Evolutionary conservation across 2,329 filamentous ascomycete genomes (phyloP).

Genomic region (Magnaporthiopsis incrustans): DNA sequence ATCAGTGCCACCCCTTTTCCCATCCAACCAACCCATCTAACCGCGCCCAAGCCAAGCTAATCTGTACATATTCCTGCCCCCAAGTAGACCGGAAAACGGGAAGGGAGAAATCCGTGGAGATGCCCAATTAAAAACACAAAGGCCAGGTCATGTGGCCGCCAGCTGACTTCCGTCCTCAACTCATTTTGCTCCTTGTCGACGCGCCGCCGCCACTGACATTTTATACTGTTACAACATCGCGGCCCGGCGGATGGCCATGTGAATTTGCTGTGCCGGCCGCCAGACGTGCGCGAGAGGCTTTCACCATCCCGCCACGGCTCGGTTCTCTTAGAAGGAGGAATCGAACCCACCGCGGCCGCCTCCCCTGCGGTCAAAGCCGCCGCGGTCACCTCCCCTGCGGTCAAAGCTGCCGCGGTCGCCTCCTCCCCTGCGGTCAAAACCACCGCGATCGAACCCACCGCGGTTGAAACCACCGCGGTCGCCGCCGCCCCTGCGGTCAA

Average conservation of each 20-base stretch:
- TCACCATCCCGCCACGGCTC: not conserved
- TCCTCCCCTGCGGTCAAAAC: not conserved
- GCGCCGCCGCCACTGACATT: not conserved
- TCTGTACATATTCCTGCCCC: not conserved
- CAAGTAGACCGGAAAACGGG: not conserved
- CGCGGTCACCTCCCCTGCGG: not conserved
- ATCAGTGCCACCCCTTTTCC: not conserved
- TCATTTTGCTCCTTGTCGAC: not conserved
- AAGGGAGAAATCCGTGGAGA: not conserved
- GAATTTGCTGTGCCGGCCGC: not conserved
- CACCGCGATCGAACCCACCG: constrained; percentile 11
- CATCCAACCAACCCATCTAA: not conserved
- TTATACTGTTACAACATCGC: not conserved
- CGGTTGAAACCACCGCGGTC: constrained; percentile 11
- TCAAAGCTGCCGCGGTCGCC: not conserved
- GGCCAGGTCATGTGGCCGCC: too few relatives aligned
- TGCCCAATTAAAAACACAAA: not conserved
- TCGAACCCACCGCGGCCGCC: not conserved
- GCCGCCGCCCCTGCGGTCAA: constrained; percentile 13
- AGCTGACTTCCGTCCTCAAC: not conserved
- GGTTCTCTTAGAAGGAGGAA: not conserved
- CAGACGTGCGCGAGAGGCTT: not conserved
- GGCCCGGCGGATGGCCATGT: not conserved
- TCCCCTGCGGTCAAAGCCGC: constrained; percentile 1
- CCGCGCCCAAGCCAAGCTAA: not conserved